Evolutionary conservation across 208 protist genomes (phyloP), one percentile per base, ranked within the genome.

Genomic region (Leishmania guyanensis): DNA sequence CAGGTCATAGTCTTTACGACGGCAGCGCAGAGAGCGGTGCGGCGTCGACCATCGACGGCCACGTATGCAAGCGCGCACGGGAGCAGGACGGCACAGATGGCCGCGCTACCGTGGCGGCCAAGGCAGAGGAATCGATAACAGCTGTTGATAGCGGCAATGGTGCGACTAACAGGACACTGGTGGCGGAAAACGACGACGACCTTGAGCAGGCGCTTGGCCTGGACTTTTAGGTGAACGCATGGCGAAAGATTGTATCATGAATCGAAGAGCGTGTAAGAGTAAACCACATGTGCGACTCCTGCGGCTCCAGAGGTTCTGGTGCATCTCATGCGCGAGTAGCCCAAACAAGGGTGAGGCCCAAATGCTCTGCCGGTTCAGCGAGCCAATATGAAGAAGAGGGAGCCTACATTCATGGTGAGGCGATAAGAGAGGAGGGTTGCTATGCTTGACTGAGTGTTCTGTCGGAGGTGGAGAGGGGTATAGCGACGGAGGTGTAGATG

Each of bases 191-290:
- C 53, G 83, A 87, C 26, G 90, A 94, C 36, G 89, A 94, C 74
- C 86, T 95, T 20, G 93, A 95, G 66, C 86, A 93, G 78, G 91
- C 91, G 0, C 86, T 97, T 5, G 93, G 93, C 16, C 87, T 97
- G 0, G 93, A 93, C 53, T 97, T 97, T 86, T 97, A 70, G 17
- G 14, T 22, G 65, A 80, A 33, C 12, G 33, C 33, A 20, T 10
- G 9, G 5, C 69, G 20, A 50, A 33, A 20, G 69, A 33, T 39
- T 39, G 64, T 5, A 43, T 0, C 36, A 4, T 20, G 6, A 17
- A 48, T 46, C 5, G 2, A 70, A 22, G 33, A 26, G 65, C 22
- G 9, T 56, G 17, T 70, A 39, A 20, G 36, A 68, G n/a, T 29
- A 36, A 20, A 12, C 56, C 26, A 36, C 6, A 17, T n/a, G 65